Evolutionary conservation across 2,329 filamentous ascomycete species (phyloP).

Genomic region (Sclerotinia sclerotiorum): DNA sequence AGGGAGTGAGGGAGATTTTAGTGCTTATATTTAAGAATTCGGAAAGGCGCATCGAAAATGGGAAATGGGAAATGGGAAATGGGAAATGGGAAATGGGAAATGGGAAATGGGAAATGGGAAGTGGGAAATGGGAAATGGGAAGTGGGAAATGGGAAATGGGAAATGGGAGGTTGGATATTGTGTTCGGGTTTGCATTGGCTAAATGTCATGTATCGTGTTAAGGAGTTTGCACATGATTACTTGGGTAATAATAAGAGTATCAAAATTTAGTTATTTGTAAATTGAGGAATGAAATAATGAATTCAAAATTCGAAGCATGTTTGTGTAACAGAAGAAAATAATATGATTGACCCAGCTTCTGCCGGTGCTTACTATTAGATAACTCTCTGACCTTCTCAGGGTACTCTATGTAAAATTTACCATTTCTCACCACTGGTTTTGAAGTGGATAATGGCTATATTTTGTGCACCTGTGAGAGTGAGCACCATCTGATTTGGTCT

Average conservation of each 20-base stretch:
- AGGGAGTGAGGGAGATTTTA: conserved; percentile 13
- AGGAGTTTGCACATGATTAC: background rate
- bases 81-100: background rate
- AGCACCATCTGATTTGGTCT: too few species aligned
- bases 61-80: background rate
- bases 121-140: background rate
- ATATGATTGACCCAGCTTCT: background rate
- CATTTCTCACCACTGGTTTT: too few species aligned
- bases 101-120: background rate
- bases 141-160: background rate
- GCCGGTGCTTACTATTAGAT: too few species aligned
- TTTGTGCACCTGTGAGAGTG: too few species aligned
- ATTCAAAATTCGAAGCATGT: background rate
- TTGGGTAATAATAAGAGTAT: background rate
- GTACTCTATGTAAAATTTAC: too few species aligned
- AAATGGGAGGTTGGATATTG: background rate
- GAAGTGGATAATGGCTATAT: too few species aligned
- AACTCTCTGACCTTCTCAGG: too few species aligned
- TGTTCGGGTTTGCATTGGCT: too few species aligned
- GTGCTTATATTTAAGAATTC: background rate
- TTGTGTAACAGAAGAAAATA: background rate
- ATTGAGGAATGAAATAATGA: background rate
- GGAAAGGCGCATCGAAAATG: background rate
- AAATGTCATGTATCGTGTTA: background rate
- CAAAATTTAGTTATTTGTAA: background rate